Evolutionary conservation across 805 yeast genomes (phyloP), one percentile per base, ranked within the genome.

Genomic region (Cyberlindnera nakhonratchasimensis): DNA sequence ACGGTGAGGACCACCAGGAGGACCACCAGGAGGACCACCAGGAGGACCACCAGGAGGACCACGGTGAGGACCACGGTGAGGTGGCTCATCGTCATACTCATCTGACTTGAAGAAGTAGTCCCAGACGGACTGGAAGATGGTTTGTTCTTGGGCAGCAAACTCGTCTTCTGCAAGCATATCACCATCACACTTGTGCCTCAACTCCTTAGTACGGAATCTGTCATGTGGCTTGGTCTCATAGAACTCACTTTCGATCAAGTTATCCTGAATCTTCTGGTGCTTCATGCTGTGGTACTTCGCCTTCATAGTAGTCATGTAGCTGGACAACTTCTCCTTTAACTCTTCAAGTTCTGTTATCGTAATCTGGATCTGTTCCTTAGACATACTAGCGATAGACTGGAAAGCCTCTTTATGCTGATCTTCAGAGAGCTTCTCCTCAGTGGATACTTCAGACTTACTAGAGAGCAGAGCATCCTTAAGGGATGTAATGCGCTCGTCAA

Each of bases 361-460:
- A 6, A 25, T 4, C 20, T 17, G 17, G 9, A 43, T 29, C 29
- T 43, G 38, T 31, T 43, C 47, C 14, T 35, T 31, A 24, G 43
- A 21, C 32, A 43, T 30, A 21, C 37, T n/a, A 16, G 36, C 7
- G 19, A 24, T 34, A 11, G 29, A 34, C 22, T 20, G 22, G 20
- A 31, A 6, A 13, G 36, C 14, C 36, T 33, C 6, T 20, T 22
- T 34, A 30, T 34, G 29, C 29, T 34, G 30, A 9, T 23, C 30
- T 11, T 25, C 16, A 24, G 37, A 22, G 12, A 34, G n/a, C n/a
- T n/a, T n/a, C n/a, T n/a, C n/a, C n/a, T n/a, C n/a, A n/a, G n/a
- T 17, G 17, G 25, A 29, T 25, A 22, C 26, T 9, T 25, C 23
- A 12, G 29, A 34, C 6, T 24, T 10, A 8, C 21, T 34, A 16